These are phyloP conservation scores for Wickerhamiella occidentalis DNA, from an alignment of 805 yeast species.

Conservation along the genomic window DNA sequence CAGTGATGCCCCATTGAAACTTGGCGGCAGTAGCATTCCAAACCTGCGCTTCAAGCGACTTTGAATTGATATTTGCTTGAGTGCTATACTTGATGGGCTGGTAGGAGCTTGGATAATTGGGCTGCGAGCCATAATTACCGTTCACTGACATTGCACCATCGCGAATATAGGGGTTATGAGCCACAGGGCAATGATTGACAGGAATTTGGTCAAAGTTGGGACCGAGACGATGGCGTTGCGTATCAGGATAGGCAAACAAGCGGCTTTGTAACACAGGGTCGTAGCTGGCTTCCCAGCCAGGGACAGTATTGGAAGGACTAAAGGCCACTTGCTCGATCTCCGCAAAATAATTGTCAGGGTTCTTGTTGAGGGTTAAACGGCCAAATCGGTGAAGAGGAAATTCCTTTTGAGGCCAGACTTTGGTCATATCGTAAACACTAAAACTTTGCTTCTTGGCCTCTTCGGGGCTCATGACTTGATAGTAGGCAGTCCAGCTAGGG, in stretches of 20 bases:
- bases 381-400: conserved; percentile 48
- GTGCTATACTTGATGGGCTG: conserved; percentile 27
- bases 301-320: conserved; percentile 60
- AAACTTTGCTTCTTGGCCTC: conserved; percentile 41
- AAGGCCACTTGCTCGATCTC: conserved; percentile 50
- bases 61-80: conserved; percentile 16
- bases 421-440: conserved; percentile 42
- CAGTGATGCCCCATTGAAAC: conserved; percentile 70
- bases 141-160: conserved; percentile 47
- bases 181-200: conserved; percentile 48
- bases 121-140: conserved; percentile 38
- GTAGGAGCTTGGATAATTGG: conserved; percentile 40
- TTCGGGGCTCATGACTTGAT: conserved; percentile 48
- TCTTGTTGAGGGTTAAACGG: conserved; percentile 40
- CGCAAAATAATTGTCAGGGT: conserved; percentile 43
- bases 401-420: conserved; percentile 45
- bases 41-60: conserved; percentile 49
- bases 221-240: conserved; percentile 68
- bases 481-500: conserved; percentile 42
- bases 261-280: conserved; percentile 71
- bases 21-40: conserved; percentile 77
- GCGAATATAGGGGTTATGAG: conserved; percentile 38
- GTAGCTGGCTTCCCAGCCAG: conserved; percentile 63
- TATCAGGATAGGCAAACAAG: conserved; percentile 63
- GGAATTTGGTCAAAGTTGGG: conserved; percentile 56